phyloP scores from a whole-genome alignment of 1,284 basidiomycete species.

The Phylloporus sp. region DNA sequence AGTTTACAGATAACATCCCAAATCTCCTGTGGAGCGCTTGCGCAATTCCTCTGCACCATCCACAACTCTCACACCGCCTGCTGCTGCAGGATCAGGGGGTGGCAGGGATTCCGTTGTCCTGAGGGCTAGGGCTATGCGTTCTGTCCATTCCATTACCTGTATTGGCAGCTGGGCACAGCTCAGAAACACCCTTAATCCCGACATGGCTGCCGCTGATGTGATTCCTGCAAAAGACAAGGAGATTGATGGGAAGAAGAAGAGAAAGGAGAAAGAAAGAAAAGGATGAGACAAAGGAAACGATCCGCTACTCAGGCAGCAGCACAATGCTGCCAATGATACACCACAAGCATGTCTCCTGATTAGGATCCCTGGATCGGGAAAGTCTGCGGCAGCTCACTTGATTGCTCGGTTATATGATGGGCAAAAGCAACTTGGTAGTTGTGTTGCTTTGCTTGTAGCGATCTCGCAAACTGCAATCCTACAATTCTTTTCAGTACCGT shows the following conservation, averaged over 20 bases:
- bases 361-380: background rate
- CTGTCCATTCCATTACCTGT: constrained; percentile 69
- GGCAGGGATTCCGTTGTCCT: constrained; percentile 66
- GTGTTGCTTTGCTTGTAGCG: background rate
- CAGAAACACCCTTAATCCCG: constrained; percentile 41
- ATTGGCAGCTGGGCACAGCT: constrained; percentile 73
- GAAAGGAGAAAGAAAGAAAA: constrained; percentile 31
- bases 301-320: constrained; percentile 58
- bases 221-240: constrained; percentile 38
- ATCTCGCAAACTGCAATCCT: background rate
- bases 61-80: constrained; percentile 32
- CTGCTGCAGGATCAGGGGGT: constrained; percentile 11
- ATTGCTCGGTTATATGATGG: background rate
- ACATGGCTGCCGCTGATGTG: constrained; percentile 31
- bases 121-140: constrained; percentile 76
- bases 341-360: background rate
- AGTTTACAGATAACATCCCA: constrained; percentile 8
- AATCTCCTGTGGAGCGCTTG: constrained; percentile 13
- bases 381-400: background rate
- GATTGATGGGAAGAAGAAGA: constrained; percentile 40
- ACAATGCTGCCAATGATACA: no score
- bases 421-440: background rate
- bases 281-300: constrained; percentile 37
- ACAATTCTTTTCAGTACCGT: background rate
- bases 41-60: constrained; percentile 26